Conservation (phyloP, 371 early-diverging fungal species). For the Nematocida sp. region DNA sequence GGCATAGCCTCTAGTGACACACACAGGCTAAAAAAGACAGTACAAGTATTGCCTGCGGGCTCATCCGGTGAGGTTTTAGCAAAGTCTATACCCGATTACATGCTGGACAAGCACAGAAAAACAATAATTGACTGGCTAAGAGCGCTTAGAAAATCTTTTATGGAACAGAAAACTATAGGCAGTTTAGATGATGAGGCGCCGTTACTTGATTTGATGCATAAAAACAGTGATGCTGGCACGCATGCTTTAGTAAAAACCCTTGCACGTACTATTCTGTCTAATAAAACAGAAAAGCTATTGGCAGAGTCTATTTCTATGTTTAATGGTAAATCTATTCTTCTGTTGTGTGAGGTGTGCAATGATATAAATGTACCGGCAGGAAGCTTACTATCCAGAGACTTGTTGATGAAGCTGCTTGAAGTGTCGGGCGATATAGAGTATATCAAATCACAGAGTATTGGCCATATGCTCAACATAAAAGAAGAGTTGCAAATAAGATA, state of each 20-base stretch:
- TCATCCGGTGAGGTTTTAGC: background rate
- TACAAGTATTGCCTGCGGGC: background rate
- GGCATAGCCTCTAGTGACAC: background rate
- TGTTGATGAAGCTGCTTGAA: slow-evolving; percentile 8
- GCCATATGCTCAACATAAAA: slow-evolving; percentile 3
- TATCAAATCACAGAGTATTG: background rate
- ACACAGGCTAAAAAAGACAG: too few relatives aligned
- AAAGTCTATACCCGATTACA: background rate
- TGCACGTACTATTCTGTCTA: background rate
- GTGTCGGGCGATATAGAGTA: slow-evolving; percentile 31
- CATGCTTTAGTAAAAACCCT: background rate
- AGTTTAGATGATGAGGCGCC: background rate
- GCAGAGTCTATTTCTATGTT: background rate
- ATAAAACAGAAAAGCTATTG: background rate
- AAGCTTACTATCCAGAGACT: background rate
- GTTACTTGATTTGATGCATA: background rate
- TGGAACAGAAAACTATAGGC: background rate
- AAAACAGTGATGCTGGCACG: background rate
- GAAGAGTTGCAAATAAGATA: slow-evolving; percentile 24
- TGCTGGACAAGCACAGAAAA: background rate
- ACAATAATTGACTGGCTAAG: slow-evolving; percentile 1
- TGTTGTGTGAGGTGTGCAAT: slow-evolving; percentile 37
- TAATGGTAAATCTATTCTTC: background rate
- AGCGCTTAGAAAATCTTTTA: background rate
- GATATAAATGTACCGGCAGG: slow-evolving; percentile 14